These are phyloP conservation scores for Nakazawaea molendinolei DNA, from an alignment of 805 yeast species.

Conservation along the genomic window DNA sequence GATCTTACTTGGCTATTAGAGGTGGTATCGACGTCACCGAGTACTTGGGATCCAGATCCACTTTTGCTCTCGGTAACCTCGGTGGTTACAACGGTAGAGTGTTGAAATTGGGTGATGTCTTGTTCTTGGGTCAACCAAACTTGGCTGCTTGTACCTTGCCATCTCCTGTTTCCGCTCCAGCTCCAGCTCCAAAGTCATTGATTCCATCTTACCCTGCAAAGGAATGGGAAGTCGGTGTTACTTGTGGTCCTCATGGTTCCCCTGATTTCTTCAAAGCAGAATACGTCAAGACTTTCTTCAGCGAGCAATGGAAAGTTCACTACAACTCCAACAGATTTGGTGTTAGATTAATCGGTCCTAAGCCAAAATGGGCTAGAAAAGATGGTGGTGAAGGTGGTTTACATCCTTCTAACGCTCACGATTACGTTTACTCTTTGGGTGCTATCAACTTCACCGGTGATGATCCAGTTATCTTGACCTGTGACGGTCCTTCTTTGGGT, in stretches of 20 bases:
- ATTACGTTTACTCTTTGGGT: slow-evolving; percentile 92
- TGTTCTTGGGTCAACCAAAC: slow-evolving; percentile 77
- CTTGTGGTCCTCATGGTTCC: slow-evolving; percentile 97
- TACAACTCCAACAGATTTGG: slow-evolving; percentile 97
- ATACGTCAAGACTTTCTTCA: slow-evolving; percentile 68
- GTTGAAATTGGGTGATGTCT: slow-evolving; percentile 85
- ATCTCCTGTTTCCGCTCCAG: slow-evolving; percentile 61
- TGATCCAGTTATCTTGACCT: slow-evolving; percentile 93
- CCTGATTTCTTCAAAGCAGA: slow-evolving; percentile 88
- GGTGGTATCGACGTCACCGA: slow-evolving; percentile 94
- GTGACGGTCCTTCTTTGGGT: slow-evolving; percentile 97
- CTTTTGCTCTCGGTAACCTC: slow-evolving; percentile 87
- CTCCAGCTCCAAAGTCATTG: slow-evolving; percentile 44
- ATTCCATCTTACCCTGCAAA: slow-evolving; percentile 48
- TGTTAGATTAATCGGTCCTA: slow-evolving; percentile 89
- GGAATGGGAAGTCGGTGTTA: slow-evolving; percentile 84
- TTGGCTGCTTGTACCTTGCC: slow-evolving; percentile 65
- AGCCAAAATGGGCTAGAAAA: slow-evolving; percentile 91
- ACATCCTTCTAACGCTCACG: slow-evolving; percentile 98
- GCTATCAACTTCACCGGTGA: slow-evolving; percentile 98
- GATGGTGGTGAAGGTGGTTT: slow-evolving; percentile 98
- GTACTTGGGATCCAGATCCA: slow-evolving; percentile 92
- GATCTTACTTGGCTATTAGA: slow-evolving; percentile 83
- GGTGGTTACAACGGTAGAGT: slow-evolving; percentile 96
- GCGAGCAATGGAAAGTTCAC: slow-evolving; percentile 85